These are phyloP conservation scores for Russula earlei DNA, from an alignment of 768 basidiomycete genomes.

Conservation along the genomic window DNA sequence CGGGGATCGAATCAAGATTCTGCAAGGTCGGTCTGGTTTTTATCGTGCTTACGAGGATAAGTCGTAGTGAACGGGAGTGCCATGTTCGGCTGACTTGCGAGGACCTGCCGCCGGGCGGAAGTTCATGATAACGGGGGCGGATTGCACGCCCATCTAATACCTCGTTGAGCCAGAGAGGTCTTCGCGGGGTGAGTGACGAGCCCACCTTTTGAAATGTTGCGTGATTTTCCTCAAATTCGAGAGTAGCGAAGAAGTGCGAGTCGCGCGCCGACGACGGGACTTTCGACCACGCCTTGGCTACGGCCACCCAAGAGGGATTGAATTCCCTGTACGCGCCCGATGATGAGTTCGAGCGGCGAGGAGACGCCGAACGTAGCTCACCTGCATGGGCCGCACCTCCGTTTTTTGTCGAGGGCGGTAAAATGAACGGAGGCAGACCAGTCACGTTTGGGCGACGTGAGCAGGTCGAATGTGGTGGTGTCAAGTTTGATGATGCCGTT, in stretches of 20 bases:
- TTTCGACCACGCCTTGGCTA: slow-evolving; percentile 76
- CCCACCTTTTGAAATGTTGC: slow-evolving; percentile 72
- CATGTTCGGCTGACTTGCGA: slow-evolving; percentile 45
- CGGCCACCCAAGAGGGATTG: slow-evolving; percentile 69
- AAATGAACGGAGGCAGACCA: slow-evolving; percentile 86
- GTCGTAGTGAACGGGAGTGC: slow-evolving; percentile 59
- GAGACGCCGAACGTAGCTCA: slow-evolving; percentile 30
- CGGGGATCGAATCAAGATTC: neutral
- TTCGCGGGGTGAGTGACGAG: neutral
- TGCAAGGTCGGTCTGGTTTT: neutral
- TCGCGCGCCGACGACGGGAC: slow-evolving; percentile 52
- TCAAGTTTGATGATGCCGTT: slow-evolving; percentile 81
- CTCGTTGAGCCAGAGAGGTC: neutral
- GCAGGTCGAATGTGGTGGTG: slow-evolving; percentile 62
- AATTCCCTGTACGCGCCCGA: slow-evolving; percentile 53
- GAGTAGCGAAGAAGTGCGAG: slow-evolving; percentile 83
- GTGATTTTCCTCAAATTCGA: slow-evolving; percentile 78
- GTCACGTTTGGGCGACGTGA: slow-evolving; percentile 65
- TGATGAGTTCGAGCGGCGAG: neutral
- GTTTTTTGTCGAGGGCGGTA: slow-evolving; percentile 74
- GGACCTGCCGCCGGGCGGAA: slow-evolving; percentile 69
- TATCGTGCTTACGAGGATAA: slow-evolving; percentile 52
- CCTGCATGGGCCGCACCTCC: slow-evolving; percentile 91
- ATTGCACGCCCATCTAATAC: slow-evolving; percentile 65
- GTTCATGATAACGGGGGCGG: slow-evolving; percentile 77